These are phyloP conservation scores for Chlorella sp. DNA, from an alignment of 139 green algal genomes.

Conservation along the genomic window DNA sequence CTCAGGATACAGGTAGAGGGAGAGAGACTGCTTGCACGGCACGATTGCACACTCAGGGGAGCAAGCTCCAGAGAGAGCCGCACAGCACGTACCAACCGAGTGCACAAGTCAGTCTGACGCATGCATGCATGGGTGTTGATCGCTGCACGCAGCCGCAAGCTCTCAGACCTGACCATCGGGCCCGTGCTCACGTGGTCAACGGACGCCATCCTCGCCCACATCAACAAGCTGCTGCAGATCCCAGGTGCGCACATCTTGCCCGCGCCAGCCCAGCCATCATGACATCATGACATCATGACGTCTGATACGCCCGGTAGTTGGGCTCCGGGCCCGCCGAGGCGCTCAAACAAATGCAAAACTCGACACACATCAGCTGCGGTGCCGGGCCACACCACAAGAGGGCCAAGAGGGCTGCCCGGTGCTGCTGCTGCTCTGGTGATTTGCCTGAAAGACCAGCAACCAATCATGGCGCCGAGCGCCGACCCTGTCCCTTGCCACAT, in stretches of 20 bases:
- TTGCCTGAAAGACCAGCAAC: background rate
- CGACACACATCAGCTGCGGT: background rate
- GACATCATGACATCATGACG: too few relatives aligned
- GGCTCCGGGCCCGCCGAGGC: background rate
- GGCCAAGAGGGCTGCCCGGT: background rate
- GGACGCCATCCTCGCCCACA: conserved; percentile 73
- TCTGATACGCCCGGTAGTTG: background rate
- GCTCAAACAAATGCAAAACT: background rate
- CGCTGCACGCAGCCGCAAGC: conserved; percentile 43
- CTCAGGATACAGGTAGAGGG: too few relatives aligned
- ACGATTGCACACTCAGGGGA: too few relatives aligned
- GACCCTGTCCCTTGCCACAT: too few relatives aligned
- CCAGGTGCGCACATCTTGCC: conserved; percentile 62
- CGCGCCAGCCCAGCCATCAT: too few relatives aligned
- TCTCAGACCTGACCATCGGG: conserved; percentile 86
- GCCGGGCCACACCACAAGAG: background rate
- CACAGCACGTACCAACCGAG: background rate
- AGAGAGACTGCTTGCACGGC: too few relatives aligned
- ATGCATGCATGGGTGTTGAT: background rate
- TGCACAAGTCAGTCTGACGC: background rate
- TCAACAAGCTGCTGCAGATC: conserved; percentile 67
- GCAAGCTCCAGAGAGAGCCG: background rate
- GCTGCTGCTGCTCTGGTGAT: background rate
- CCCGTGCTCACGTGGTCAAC: conserved; percentile 91
- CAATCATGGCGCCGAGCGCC: too few relatives aligned